Evolutionary conservation across 768 basidiomycete genomes (phyloP).

Genomic region (Tylopilus subfusipes): DNA sequence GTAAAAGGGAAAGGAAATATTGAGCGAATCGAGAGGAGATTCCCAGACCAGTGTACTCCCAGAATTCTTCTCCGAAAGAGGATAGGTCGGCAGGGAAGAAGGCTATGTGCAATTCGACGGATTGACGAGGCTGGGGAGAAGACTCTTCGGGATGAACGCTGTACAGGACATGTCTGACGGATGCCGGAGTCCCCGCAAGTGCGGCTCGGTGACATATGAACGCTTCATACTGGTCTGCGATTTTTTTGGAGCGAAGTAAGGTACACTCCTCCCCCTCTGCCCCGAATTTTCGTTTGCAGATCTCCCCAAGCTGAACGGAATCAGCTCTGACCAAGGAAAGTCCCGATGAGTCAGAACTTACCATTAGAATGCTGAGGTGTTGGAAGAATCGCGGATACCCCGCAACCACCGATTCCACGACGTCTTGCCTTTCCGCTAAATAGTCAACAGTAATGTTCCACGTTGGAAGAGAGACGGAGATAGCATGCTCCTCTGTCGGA

Average conservation of each 20-base stretch:
- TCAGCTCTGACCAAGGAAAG: too few relatives aligned
- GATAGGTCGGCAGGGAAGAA: slow-evolving; percentile 60
- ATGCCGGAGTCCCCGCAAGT: slow-evolving; percentile 40
- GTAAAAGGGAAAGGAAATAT: slow-evolving; percentile 69
- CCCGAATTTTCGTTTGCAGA: slow-evolving; percentile 80
- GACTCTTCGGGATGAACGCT: slow-evolving; percentile 62
- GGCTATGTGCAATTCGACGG: too few relatives aligned
- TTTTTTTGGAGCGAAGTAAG: too few relatives aligned
- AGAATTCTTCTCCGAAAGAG: slow-evolving; percentile 80
- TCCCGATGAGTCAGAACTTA: slow-evolving; percentile 37
- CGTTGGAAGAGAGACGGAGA: too few relatives aligned
- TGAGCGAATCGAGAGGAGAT: slow-evolving; percentile 88
- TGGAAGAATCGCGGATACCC: slow-evolving; percentile 97
- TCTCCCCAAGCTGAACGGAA: slow-evolving; percentile 59
- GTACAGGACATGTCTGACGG: too few relatives aligned
- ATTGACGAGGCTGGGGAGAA: slow-evolving; percentile 22
- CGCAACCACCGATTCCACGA: slow-evolving; percentile 73
- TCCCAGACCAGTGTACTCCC: slow-evolving; percentile 93
- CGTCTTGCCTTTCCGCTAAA: slow-evolving; percentile 81
- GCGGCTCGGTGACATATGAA: slow-evolving; percentile 60
- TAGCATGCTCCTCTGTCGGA: slow-evolving; percentile 77
- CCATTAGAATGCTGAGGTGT: slow-evolving; percentile 79
- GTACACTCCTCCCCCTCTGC: slow-evolving; percentile 67
- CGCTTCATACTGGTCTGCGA: slow-evolving; percentile 70
- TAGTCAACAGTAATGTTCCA: slow-evolving; percentile 83